Percentiles rank a stretch among this genome's conserved stretches.
Evolutionary conservation across 2,329 filamentous ascomycete genomes (phyloP).

Genomic region (Fusarium sp.): DNA sequence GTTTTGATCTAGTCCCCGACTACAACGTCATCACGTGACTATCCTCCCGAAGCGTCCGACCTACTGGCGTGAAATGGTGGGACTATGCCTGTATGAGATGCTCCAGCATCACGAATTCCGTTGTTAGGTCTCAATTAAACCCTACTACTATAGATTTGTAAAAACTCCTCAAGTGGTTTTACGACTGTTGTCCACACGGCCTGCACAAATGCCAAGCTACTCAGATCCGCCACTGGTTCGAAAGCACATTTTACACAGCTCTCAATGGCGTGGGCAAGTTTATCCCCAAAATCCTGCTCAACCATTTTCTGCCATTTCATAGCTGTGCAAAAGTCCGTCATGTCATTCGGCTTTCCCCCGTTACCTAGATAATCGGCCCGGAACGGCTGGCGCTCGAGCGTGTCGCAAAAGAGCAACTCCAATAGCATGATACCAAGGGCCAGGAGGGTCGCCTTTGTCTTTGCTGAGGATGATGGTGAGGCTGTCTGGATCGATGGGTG

Average conservation of each 20-base stretch:
- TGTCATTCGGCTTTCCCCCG: accelerated
- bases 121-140: no score
- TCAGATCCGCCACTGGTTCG: neutral
- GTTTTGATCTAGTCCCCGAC: constrained; percentile 24
- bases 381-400: neutral
- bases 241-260: neutral
- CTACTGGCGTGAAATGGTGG: no score
- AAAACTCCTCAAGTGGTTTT: neutral
- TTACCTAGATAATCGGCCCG: neutral
- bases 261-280: neutral
- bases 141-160: neutral
- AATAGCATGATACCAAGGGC: neutral
- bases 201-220: neutral
- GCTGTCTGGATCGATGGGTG: neutral
- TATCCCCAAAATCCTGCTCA: neutral
- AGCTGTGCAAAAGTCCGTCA: neutral
- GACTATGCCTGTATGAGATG: no score
- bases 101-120: no score
- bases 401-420: neutral
- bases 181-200: neutral
- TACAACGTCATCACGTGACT: neutral
- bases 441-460: accelerated
- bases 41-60: no score
- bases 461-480: accelerated
- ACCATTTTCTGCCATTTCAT: neutral